These are phyloP conservation scores for Solanum hybrid DNA, from an alignment of 305 asterid species.

Conservation along the genomic window DNA sequence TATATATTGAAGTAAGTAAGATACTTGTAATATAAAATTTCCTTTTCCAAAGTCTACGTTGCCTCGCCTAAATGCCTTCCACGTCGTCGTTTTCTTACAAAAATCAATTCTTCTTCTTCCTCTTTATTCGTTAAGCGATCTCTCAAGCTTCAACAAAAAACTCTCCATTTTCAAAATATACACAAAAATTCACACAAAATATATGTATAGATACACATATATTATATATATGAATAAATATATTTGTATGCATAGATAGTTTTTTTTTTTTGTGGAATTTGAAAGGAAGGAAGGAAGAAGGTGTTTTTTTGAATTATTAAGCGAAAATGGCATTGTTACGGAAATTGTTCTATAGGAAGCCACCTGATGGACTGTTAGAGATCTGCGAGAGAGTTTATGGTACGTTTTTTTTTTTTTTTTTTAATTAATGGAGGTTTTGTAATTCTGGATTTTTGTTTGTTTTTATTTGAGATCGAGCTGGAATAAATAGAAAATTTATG, in stretches of 20 bases:
- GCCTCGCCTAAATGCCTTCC: neutral
- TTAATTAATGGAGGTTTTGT: neutral
- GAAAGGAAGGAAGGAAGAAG: neutral
- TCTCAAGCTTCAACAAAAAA: neutral
- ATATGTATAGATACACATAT: neutral
- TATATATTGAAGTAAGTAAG: neutral
- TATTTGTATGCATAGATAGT: neutral
- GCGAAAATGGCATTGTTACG: constrained; percentile 63
- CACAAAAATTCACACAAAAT: neutral
- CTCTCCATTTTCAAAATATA: neutral
- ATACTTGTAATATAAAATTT: neutral
- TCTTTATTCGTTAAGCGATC: neutral
- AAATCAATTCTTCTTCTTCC: neutral
- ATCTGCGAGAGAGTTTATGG: constrained; percentile 90
- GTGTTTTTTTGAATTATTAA: neutral
- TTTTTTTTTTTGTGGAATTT: neutral
- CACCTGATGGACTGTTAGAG: constrained; percentile 94
- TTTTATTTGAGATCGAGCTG: neutral
- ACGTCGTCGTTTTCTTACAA: constrained; percentile 1
- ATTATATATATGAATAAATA: neutral
- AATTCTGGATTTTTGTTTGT: neutral
- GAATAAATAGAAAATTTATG: neutral
- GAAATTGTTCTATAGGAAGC: constrained; percentile 83
- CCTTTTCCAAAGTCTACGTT: neutral
- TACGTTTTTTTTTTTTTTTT: constrained; percentile 13